A percentile compares a stretch with the other conserved stretches of the same genome.
Conservation (phyloP, 225 moss, liverwort and hornwort genomes). For the Rhytidiadelphus loreus region DNA sequence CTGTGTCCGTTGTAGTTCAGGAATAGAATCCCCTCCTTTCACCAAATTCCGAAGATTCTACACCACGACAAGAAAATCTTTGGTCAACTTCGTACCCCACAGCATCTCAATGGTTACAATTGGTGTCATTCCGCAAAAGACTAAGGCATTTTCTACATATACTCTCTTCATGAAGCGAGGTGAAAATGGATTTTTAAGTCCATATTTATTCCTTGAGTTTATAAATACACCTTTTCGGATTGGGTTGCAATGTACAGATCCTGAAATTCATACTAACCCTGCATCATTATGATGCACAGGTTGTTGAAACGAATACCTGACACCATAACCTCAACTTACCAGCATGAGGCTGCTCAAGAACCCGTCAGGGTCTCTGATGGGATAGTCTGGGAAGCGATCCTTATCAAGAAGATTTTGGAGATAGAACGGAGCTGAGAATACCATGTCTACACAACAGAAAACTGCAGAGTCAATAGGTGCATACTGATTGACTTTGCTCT, state of each 20-base stretch:
- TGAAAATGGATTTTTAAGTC: background rate
- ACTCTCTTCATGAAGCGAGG: background rate
- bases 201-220: background rate
- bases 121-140: background rate
- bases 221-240: background rate
- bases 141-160: background rate
- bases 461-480: background rate
- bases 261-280: background rate
- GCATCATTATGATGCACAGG: background rate
- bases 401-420: constrained; percentile 76
- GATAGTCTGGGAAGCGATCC: constrained; percentile 71
- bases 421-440: constrained; percentile 86
- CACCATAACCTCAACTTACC: constrained; percentile 31
- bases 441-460: constrained; percentile 38
- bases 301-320: background rate
- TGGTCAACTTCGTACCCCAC: background rate
- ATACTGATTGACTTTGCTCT: background rate
- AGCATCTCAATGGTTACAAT: background rate
- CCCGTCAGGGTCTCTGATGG: constrained; percentile 64
- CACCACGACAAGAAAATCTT: background rate
- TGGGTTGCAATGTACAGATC: background rate
- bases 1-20: constrained; percentile 48
- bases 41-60: constrained; percentile 66
- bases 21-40: constrained; percentile 24
- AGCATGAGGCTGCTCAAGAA: constrained; percentile 71